Evolutionary conservation across 2,329 filamentous ascomycete species (phyloP), one percentile per base, ranked within the genome.

Genomic region (Diaporthe sp.): DNA sequence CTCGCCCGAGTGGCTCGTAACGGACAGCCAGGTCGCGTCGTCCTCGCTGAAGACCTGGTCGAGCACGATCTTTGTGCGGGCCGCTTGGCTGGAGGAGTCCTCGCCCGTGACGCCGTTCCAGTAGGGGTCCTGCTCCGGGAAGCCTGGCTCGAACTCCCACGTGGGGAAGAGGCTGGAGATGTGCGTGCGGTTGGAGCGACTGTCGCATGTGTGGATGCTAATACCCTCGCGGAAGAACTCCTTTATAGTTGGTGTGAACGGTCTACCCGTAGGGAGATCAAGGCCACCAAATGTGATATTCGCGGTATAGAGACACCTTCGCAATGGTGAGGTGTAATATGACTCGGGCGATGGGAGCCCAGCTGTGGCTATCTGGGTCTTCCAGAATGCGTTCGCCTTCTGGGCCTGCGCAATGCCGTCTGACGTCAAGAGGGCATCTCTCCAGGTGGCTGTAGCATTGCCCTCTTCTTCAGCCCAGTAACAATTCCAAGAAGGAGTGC

Each of bases 401-500:
- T 42, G n/a, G 15, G 65, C 49, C n/a, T 70, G 65, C n/a, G 65
- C 49, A 28, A 70, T 55, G 4, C 65, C 93, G 0, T 84, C 85
- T 1, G 85, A 82, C 0, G 92, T 94, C 58, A 94, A 86, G 17
- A 89, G 86, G 1, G 93, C 87, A 78, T 94, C 93, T 3, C 89
- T 86, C 93, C 93, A 94, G 39, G 84, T 85, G 2, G 86, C 84
- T 3, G 91, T 93, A 61, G 85, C 88, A 80, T 94, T 93, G 77
- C 93, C 92, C 49, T 93, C 88, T 1, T 88, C 86, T 76, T 90
- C 86, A 6, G 90, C 88, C 91, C 91, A 94, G 85, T 94, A 93
- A 82, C 91, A 90, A 81, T 94, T 92, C 93, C 92, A 94, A 3
- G 90, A 90, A 1, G 90, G 88, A 0, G 92, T 94, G 63, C 92